phyloP scores from a whole-genome alignment of 768 basidiomycete species.

The Hirschioporus abietinus region DNA sequence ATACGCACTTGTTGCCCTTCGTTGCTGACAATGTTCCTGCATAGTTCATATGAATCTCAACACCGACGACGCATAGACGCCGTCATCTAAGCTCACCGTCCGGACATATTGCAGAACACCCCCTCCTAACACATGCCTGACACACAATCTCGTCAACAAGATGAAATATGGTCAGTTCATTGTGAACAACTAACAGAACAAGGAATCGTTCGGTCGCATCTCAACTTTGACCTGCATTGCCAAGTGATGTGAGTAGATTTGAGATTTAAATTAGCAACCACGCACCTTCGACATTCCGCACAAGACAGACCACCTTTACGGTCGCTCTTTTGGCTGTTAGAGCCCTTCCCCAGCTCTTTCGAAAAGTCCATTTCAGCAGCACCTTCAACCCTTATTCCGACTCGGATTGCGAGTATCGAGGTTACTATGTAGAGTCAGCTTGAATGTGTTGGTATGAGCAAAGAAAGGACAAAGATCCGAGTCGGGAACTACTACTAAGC shows the following conservation, averaged over 20 bases:
- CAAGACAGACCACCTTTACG: constrained; percentile 42
- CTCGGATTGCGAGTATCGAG: neutral
- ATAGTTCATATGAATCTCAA: neutral
- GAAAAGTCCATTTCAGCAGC: neutral
- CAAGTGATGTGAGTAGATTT: neutral
- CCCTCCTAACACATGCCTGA: constrained; percentile 49
- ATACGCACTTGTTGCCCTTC: constrained; percentile 49
- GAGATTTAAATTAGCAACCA: neutral
- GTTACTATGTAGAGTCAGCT: neutral
- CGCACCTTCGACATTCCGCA: constrained; percentile 47
- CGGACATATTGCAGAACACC: constrained; percentile 48
- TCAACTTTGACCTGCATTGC: constrained; percentile 41
- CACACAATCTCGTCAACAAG: constrained; percentile 43
- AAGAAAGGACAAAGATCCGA: neutral
- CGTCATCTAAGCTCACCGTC: constrained; percentile 29
- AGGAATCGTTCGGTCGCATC: constrained; percentile 39
- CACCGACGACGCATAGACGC: neutral
- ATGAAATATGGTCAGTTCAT: neutral
- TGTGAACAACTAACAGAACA: neutral
- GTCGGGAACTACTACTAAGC: neutral
- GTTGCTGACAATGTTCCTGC: constrained; percentile 45
- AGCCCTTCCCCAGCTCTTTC: neutral
- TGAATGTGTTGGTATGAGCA: neutral
- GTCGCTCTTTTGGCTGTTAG: constrained; percentile 4
- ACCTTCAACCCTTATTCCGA: neutral